These are phyloP conservation scores for Stenogyne calaminthoides DNA, from an alignment of 305 asterid genomes.

Conservation along the genomic window DNA sequence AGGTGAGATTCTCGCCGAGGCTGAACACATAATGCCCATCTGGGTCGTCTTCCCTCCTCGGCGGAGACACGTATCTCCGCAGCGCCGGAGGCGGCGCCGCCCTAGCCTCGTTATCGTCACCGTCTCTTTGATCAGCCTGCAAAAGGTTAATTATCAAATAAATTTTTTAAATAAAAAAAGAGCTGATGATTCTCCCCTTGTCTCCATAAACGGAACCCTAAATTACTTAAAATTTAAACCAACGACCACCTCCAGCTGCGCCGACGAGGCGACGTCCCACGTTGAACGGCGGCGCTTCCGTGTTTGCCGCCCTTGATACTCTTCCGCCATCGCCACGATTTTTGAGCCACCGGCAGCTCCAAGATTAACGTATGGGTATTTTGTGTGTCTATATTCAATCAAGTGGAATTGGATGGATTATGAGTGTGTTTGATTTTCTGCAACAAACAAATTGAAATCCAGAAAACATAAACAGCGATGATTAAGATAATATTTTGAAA, in stretches of 20 bases:
- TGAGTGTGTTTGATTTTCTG: too few relatives aligned
- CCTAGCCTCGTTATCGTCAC: constrained; percentile 41
- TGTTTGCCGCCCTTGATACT: constrained; percentile 35
- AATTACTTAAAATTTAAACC: constrained; percentile 14
- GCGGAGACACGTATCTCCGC: constrained; percentile 67
- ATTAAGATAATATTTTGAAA: too few relatives aligned
- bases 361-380: too few relatives aligned
- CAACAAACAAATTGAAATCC: too few relatives aligned
- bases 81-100: constrained; percentile 35
- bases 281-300: constrained; percentile 73
- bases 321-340: constrained; percentile 40
- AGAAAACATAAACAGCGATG: too few relatives aligned
- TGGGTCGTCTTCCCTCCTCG: constrained; percentile 69
- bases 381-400: too few relatives aligned
- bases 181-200: background rate
- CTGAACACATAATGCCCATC: constrained; percentile 74
- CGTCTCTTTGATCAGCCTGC: constrained; percentile 47
- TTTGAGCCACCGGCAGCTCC: background rate
- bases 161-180: background rate
- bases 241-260: constrained; percentile 38
- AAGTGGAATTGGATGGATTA: too few relatives aligned
- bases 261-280: constrained; percentile 64
- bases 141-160: background rate
- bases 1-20: constrained; percentile 83
- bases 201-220: constrained; percentile 35